Conservation (phyloP, 768 basidiomycete genomes). For the Lyophyllum decastes region DNA sequence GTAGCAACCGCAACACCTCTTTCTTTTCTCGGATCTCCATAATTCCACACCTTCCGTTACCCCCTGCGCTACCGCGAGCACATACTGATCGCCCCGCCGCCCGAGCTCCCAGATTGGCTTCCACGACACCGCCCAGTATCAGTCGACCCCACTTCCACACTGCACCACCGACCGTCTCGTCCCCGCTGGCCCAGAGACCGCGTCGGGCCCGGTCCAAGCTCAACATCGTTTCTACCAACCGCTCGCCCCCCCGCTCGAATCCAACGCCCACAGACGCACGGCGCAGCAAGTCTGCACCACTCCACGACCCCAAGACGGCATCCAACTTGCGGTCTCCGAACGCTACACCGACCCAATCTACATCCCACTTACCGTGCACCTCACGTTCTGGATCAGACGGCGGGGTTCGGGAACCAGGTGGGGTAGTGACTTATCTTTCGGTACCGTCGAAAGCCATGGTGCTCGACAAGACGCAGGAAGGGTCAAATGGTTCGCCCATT, state of each 20-base stretch:
- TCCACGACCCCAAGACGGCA: too few species aligned
- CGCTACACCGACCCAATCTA: neutral
- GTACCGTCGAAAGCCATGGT: neutral
- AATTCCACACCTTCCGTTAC: slow-evolving; percentile 13
- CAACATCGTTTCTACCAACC: neutral
- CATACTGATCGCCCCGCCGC: slow-evolving; percentile 1
- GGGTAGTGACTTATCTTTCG: neutral
- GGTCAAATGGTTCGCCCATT: neutral
- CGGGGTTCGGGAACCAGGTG: neutral
- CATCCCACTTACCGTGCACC: neutral
- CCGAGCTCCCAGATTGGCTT: neutral
- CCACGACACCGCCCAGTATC: neutral
- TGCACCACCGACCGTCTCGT: neutral
- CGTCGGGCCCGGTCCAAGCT: neutral
- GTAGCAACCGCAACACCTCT: neutral
- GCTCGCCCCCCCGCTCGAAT: slow-evolving; percentile 9
- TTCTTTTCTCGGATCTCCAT: slow-evolving; percentile 18
- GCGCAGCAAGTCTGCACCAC: too few species aligned
- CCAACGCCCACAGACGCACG: neutral
- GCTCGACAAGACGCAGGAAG: neutral
- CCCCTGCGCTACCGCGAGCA: slow-evolving; percentile 1
- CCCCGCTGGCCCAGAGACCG: neutral
- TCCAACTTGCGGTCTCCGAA: too few species aligned
- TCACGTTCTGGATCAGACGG: neutral
- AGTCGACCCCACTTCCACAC: neutral